A percentile compares a stretch with the other conserved stretches of the same genome.
phyloP scores from a whole-genome alignment of 495 filamentous ascomycete genomes.

The Neurospora sp. region DNA sequence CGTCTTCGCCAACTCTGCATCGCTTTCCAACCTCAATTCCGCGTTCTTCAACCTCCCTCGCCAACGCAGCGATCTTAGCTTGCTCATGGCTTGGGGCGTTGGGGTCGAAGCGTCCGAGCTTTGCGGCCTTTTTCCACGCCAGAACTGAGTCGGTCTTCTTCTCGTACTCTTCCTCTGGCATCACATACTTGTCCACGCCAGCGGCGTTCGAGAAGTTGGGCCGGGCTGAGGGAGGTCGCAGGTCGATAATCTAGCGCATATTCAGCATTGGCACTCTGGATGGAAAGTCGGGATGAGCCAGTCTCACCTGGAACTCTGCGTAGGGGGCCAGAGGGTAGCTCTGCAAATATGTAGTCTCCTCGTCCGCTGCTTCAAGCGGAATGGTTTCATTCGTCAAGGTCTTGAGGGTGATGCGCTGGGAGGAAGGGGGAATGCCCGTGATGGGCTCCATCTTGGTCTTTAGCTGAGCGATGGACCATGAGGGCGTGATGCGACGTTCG shows the following conservation, averaged over 20 bases:
- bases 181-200: constrained; percentile 73
- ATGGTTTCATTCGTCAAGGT: constrained; percentile 43
- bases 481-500: constrained; percentile 82
- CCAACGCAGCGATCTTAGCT: constrained; percentile 55
- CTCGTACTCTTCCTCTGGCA: constrained; percentile 75
- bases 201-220: constrained; percentile 66
- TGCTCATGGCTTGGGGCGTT: constrained; percentile 59
- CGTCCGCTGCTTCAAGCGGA: constrained; percentile 52
- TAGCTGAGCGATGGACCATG: constrained; percentile 80
- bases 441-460: constrained; percentile 87
- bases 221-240: constrained; percentile 57
- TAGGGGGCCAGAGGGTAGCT: constrained; percentile 57
- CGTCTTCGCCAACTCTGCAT: constrained; percentile 51
- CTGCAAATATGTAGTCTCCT: constrained; percentile 53
- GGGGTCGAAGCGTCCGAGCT: constrained; percentile 91
- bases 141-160: constrained; percentile 75
- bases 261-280: not conserved
- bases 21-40: constrained; percentile 56
- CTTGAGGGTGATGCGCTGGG: constrained; percentile 63
- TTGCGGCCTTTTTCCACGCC: constrained; percentile 85
- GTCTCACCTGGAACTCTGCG: constrained; percentile 67
- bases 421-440: constrained; percentile 77
- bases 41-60: constrained; percentile 53
- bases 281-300: not conserved
- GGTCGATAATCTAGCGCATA: constrained; percentile 60